Evolutionary conservation across 2,329 filamentous ascomycete species (phyloP).

Genomic region (Penicillium expansum): DNA sequence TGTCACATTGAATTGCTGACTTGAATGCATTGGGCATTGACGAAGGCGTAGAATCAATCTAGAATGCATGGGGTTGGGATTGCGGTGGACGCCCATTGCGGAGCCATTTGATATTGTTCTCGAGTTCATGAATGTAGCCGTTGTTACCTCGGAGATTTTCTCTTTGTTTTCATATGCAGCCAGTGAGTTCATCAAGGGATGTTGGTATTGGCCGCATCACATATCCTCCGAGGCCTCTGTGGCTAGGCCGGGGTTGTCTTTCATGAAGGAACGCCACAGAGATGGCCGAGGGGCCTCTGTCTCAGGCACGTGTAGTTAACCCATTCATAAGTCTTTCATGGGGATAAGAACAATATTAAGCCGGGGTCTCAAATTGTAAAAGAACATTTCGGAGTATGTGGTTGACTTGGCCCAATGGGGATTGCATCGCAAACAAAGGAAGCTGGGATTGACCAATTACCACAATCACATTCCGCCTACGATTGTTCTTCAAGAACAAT

Average conservation of each 20-base stretch:
- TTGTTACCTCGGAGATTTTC: neutral
- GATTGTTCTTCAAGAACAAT: constrained; percentile 10
- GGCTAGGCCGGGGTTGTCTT: neutral
- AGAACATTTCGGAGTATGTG: neutral
- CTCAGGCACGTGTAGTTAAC: neutral
- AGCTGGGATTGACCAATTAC: neutral
- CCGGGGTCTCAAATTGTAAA: neutral
- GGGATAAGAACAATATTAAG: constrained; percentile 8
- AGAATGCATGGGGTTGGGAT: neutral
- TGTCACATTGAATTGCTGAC: neutral
- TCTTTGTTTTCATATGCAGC: neutral
- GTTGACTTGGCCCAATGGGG: neutral
- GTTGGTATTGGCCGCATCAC: neutral
- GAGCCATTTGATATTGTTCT: constrained; percentile 7
- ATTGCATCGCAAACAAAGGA: neutral
- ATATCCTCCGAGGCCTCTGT: neutral
- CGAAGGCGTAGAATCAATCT: neutral
- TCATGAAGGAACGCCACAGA: neutral
- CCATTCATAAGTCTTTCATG: neutral
- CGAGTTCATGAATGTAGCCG: neutral
- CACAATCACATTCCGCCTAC: neutral
- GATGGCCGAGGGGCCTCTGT: neutral
- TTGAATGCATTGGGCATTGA: neutral
- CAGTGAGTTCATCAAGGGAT: neutral
- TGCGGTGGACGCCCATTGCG: neutral